Conservation (phyloP, 2,329 filamentous ascomycete species). For the Colletotrichum sp. region DNA sequence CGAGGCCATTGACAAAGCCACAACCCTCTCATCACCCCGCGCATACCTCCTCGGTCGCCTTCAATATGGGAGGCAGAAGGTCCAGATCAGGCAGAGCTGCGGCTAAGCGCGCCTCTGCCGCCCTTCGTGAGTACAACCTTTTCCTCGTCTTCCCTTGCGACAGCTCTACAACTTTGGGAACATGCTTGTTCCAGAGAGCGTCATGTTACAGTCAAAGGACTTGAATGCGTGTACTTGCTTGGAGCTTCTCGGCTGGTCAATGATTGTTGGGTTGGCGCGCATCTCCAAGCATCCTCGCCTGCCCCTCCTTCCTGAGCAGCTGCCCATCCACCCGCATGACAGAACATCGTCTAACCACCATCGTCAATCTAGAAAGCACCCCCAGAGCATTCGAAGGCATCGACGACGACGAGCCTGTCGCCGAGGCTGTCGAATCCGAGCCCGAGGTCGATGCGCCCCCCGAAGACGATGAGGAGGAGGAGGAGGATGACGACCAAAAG, state of each 20-base stretch:
- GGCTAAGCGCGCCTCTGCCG: constrained; percentile 57
- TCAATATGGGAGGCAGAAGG: constrained; percentile 14
- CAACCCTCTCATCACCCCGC: neutral
- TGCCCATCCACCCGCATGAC: neutral
- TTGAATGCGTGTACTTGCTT: neutral
- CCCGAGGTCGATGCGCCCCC: constrained; percentile 25
- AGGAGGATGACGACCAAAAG: constrained; percentile 52
- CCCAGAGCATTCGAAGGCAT: constrained; percentile 41
- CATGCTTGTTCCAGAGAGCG: constrained; percentile 23
- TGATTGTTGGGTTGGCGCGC: neutral
- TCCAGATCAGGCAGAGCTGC: constrained; percentile 56
- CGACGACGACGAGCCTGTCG: constrained; percentile 45
- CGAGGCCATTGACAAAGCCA: neutral
- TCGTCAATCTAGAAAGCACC: constrained; percentile 40
- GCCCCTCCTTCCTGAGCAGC: neutral
- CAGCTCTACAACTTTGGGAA: constrained; percentile 26
- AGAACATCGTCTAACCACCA: neutral
- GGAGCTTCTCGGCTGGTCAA: neutral
- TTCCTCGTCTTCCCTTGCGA: neutral
- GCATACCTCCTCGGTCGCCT: neutral
- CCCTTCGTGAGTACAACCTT: constrained; percentile 47
- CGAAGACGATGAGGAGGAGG: constrained; percentile 41
- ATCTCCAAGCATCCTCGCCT: neutral
- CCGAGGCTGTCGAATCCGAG: constrained; percentile 32
- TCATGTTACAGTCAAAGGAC: neutral